Base-by-base conservation (phyloP, 1,284 basidiomycete species). In the Gymnopus androsaceus region DNA sequence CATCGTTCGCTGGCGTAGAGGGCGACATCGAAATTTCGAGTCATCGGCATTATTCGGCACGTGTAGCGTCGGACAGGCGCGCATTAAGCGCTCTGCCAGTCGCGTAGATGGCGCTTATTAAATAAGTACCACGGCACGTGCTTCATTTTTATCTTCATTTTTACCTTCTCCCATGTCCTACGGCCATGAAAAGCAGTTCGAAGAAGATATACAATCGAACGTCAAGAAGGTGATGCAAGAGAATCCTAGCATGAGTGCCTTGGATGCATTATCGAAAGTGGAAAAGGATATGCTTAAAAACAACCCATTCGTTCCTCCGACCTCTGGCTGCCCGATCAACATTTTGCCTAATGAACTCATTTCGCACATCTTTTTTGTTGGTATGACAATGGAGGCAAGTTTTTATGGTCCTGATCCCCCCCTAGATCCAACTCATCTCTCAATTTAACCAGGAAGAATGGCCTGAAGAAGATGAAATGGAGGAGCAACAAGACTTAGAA, bases 301-400 rank as follows among this genome's bases (percentile, higher is more conserved):
- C 57, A 79, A 77, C 58, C 77, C 77, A 0, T 80, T 71, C 58
- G 62, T 76, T n/a, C 75, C 83, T 3, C 82, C 80, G 0, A 40
- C 33, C 14, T 63, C 69, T 36, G 76, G 77, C 33, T 84, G 80
- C 54, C 77, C 80, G 4, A 74, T 86, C 51, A 81, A 85, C 59
- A 69, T 73, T 25, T 75, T 86, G 4, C 84, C 84, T 3, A 73
- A 78, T 17, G 84, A 87, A 63, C 69, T 87, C 5, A 75, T 87
- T 21, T 75, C 77, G 0, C 72, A 83, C 57, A 83, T 87, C 41
- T 87, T 87, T 64, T 64, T 71, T 19, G 62, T 82, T 15, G 84
- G 84, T 11, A 71, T 72, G 50, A 19, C 65, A 44, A 70, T 74
- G 57, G 70, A 74, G 23, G n/a, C n/a, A n/a, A n/a, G n/a, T n/a